Percentiles rank a stretch among this genome's conserved stretches.
Conservation (phyloP, 1,139 yeast species). For the Chernovozyma sophiae-reginae region DNA sequence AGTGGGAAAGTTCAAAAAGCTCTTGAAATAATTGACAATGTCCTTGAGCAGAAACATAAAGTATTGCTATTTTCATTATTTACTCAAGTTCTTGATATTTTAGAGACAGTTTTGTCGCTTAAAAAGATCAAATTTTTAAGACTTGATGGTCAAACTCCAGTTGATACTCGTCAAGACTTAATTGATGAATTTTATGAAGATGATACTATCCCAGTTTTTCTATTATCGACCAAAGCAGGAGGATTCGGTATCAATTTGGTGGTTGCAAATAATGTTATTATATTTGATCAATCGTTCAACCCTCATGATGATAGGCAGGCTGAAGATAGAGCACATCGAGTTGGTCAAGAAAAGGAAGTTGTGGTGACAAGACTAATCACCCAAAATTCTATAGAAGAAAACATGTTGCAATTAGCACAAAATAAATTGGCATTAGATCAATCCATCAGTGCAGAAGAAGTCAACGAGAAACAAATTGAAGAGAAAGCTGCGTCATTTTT, state of each 20-base stretch:
- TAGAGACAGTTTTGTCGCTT: constrained; percentile 69
- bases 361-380: constrained; percentile 74
- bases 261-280: constrained; percentile 89
- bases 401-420: constrained; percentile 79
- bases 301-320: constrained; percentile 99
- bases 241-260: constrained; percentile 97
- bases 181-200: constrained; percentile 89
- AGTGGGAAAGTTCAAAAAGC: constrained; percentile 74
- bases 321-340: constrained; percentile 96
- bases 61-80: constrained; percentile 84
- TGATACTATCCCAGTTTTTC: constrained; percentile 74
- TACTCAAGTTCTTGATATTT: constrained; percentile 85
- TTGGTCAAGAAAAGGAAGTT: constrained; percentile 91
- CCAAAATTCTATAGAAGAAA: constrained; percentile 79
- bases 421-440: constrained; percentile 86
- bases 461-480: constrained; percentile 39
- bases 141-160: constrained; percentile 90
- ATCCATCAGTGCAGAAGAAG: constrained; percentile 49
- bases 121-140: constrained; percentile 72
- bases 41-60: constrained; percentile 62
- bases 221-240: constrained; percentile 93
- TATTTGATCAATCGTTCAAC: constrained; percentile 90
- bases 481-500: constrained; percentile 53
- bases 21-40: constrained; percentile 52
- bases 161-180: constrained; percentile 86